These are phyloP conservation scores for Kuraishia capsulata DNA, from an alignment of 805 yeast genomes.

Conservation along the genomic window DNA sequence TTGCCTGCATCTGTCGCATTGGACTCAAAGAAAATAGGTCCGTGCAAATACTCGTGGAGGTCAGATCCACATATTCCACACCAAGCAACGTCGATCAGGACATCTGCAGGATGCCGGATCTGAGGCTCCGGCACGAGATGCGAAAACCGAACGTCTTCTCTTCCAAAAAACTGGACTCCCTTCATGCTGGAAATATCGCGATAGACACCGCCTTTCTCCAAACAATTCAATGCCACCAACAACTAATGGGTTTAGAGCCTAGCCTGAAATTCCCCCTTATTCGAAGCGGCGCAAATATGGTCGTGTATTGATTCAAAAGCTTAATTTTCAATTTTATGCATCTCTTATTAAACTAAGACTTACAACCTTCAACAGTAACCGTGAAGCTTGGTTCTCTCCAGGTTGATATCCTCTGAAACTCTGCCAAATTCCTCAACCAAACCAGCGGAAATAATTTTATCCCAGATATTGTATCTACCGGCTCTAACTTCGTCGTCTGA, in stretches of 20 bases:
- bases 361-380: not conserved
- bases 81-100: conserved; percentile 24
- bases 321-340: not conserved
- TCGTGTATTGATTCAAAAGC: too few relatives aligned
- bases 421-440: conserved; percentile 8
- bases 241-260: too few relatives aligned
- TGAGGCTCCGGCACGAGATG: not conserved
- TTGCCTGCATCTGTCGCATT: not conserved
- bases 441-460: conserved; percentile 3
- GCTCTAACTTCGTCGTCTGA: conserved; percentile 5
- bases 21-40: conserved; percentile 47
- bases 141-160: not conserved
- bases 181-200: not conserved
- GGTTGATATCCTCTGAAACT: not conserved
- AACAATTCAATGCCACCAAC: too few relatives aligned
- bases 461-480: conserved; percentile 6
- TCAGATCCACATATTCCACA: conserved; percentile 64
- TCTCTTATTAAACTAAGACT: not conserved
- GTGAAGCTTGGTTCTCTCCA: not conserved
- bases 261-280: too few relatives aligned
- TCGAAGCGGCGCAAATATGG: too few relatives aligned
- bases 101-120: conserved; percentile 9
- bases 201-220: too few relatives aligned
- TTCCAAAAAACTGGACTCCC: not conserved
- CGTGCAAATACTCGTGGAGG: conserved; percentile 46